These are phyloP conservation scores for Truncatella angustata DNA, from an alignment of 2,329 filamentous ascomycete species.

Conservation along the genomic window DNA sequence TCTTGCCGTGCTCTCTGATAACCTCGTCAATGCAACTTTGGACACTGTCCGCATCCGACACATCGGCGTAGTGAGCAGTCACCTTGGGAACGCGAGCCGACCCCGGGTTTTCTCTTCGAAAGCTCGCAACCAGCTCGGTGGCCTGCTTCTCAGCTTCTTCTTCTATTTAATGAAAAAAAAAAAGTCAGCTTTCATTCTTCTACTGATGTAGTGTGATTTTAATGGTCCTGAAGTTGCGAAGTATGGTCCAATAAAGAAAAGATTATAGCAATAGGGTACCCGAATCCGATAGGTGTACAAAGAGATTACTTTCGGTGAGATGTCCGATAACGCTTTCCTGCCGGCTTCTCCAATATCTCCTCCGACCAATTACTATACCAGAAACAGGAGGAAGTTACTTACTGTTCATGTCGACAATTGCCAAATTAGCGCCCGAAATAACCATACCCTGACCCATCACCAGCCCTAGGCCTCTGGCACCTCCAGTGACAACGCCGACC, in stretches of 20 bases:
- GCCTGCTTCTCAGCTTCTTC: constrained; percentile 82
- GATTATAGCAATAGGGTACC: too few species aligned
- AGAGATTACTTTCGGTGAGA: too few species aligned
- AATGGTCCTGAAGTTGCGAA: not conserved
- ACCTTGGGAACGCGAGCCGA: constrained; percentile 72
- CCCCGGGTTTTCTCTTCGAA: constrained; percentile 76
- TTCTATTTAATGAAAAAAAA: constrained; percentile 48
- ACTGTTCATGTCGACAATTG: constrained; percentile 94
- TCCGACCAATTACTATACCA: not conserved
- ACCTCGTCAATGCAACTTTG: constrained; percentile 70
- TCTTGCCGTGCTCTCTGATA: constrained; percentile 69
- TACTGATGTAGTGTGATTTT: not conserved
- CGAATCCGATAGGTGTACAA: too few species aligned
- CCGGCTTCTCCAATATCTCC: too few species aligned
- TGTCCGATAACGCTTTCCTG: too few species aligned
- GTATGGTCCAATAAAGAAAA: not conserved
- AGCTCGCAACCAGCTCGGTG: constrained; percentile 68
- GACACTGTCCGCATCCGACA: constrained; percentile 77
- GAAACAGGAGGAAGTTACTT: constrained; percentile 30
- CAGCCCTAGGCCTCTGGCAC: constrained; percentile 82
- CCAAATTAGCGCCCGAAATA: constrained; percentile 82
- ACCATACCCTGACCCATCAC: constrained; percentile 93
- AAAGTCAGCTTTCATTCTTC: constrained; percentile 15
- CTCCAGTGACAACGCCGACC: constrained; percentile 84
- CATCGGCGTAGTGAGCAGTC: constrained; percentile 87